Conservation (phyloP, 805 yeast species). For the Komagataella kurtzmanii region DNA sequence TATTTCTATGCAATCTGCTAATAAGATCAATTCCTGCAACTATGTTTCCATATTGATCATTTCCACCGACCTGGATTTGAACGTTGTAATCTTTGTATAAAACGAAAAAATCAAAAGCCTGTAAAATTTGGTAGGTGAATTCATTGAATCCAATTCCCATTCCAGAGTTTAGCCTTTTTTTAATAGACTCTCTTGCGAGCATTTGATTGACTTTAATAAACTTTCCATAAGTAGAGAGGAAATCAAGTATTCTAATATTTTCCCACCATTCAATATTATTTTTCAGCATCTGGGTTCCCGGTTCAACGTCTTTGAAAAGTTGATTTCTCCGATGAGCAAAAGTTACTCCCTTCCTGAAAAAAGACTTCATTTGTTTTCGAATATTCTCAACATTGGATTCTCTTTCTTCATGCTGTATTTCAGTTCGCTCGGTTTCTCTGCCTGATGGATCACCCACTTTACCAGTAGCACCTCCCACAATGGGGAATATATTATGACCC, state of each 20-base stretch:
- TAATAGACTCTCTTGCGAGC: conserved; percentile 83
- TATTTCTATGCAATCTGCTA: conserved; percentile 28
- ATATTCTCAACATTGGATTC: conserved; percentile 45
- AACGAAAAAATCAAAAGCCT: conserved; percentile 89
- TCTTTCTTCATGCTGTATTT: conserved; percentile 39
- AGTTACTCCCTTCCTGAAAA: conserved; percentile 46
- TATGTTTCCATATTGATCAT: conserved; percentile 97
- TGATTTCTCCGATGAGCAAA: conserved; percentile 44
- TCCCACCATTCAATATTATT: conserved; percentile 87
- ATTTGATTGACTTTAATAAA: conserved; percentile 74
- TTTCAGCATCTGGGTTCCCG: conserved; percentile 13
- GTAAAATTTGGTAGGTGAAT: conserved; percentile 83
- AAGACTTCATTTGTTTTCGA: conserved; percentile 42
- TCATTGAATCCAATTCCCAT: conserved; percentile 88
- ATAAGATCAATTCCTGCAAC: conserved; percentile 91
- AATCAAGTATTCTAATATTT: conserved; percentile 59
- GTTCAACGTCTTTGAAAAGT: conserved; percentile 2
- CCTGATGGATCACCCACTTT: conserved; percentile 97
- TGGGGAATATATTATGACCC: conserved; percentile 74
- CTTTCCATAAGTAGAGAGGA: conserved; percentile 63
- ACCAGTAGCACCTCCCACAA: conserved; percentile 95
- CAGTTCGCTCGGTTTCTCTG: conserved; percentile 57
- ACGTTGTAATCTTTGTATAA: conserved; percentile 47
- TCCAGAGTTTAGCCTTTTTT: conserved; percentile 52
- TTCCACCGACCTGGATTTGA: conserved; percentile 82